Base-by-base conservation (phyloP, 768 basidiomycete genomes). In the Thelephora aurantiotincta region DNA sequence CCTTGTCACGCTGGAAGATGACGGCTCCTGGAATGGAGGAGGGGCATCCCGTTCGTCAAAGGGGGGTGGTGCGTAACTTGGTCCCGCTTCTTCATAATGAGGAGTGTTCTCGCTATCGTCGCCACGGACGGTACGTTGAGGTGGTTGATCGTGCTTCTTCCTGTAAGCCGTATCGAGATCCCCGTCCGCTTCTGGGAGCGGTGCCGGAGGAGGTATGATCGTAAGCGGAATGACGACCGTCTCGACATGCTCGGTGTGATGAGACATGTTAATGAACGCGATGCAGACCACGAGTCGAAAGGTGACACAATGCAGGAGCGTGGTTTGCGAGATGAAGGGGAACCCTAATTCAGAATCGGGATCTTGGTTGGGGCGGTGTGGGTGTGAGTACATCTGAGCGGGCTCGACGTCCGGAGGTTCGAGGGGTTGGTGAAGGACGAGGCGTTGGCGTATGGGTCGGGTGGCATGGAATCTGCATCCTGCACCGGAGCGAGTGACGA, bases 91-190 rank as follows among this genome's bases (percentile, higher is more conserved):
- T 13, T 78, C 75, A 58, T 85, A 86, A 55, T 71, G 69, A 37
- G 83, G 84, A 9, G 73, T 75, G 2, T 67, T 67, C 33, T 87
- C 85, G 13, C 52, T 50, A 45, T 89, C 88, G 48, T 86, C 84
- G 34, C 72, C 64, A 46, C 88, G 68, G 34, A 78, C 72, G 0
- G 88, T 91, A 56, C 68, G 75, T 2, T 70, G 60, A 1, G 88
- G 88, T 6, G 88, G 88, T 2, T 74, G 73, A 55, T 91, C 88
- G 54, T 90, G 87, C 60, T 91, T 91, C 69, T 91, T 91, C 55
- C 76, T 78, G 61, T 91, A 91, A 6, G 82, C 84, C 26, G 70
- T 72, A 51, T 84, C 84, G 18, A 86, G 63, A 46, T 75, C 74
- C 47, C 69, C 72, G n/a, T 82, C 80, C 3, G 84, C 76, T 58